phyloP scores from a whole-genome alignment of 257 asterid genomes.

The Penstemon davidsonii region DNA sequence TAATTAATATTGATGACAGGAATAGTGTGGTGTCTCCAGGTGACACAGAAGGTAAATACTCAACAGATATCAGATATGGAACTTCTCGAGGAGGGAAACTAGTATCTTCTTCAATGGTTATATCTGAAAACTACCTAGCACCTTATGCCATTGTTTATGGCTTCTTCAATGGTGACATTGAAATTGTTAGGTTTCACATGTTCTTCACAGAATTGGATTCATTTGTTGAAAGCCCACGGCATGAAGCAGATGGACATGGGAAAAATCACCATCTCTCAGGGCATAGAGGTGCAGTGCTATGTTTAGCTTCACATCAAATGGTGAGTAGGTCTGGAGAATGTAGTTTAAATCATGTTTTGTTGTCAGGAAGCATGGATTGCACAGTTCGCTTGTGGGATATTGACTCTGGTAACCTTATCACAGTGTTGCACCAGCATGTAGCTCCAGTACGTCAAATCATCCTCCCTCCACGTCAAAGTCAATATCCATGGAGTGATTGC shows the following conservation, averaged over 20 bases:
- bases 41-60: conserved; percentile 24
- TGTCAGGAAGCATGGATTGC: conserved; percentile 94
- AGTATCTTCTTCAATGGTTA: conserved; percentile 92
- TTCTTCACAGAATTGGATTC: conserved; percentile 51
- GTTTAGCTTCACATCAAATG: conserved; percentile 86
- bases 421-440: conserved; percentile 85
- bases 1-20: conserved; percentile 21
- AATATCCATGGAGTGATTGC: conserved; percentile 85
- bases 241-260: conserved; percentile 39
- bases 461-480: conserved; percentile 69
- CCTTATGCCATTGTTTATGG: conserved; percentile 92
- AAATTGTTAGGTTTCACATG: conserved; percentile 64
- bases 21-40: conserved; percentile 29
- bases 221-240: conserved; percentile 35
- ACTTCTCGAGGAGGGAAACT: conserved; percentile 40
- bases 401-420: conserved; percentile 61
- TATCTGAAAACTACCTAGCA: conserved; percentile 60
- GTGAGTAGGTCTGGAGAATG: conserved; percentile 46
- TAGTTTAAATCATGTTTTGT: conserved; percentile 60
- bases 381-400: conserved; percentile 94
- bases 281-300: conserved; percentile 81
- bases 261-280: conserved; percentile 61
- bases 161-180: conserved; percentile 72
- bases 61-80: conserved; percentile 32
- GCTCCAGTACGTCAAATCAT: conserved; percentile 92